A percentile compares a stretch with the other conserved stretches of the same genome.
These are phyloP conservation scores for Alternaria metachromatica DNA, from an alignment of 2,329 filamentous ascomycete genomes.

Conservation along the genomic window DNA sequence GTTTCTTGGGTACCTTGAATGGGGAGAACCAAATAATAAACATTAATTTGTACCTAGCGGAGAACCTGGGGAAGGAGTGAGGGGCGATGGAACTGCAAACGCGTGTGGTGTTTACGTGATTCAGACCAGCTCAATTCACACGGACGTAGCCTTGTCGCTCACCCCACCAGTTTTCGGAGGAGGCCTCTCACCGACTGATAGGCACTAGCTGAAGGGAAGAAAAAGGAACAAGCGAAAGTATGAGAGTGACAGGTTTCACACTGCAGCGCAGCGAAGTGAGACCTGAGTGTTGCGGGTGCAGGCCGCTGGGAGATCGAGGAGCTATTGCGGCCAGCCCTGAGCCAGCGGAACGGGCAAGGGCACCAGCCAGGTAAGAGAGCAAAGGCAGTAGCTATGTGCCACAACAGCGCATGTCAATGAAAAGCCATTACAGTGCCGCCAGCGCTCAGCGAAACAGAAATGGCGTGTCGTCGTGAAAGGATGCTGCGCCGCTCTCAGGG, in stretches of 20 bases:
- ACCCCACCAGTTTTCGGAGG: constrained; percentile 1
- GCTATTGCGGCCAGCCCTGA: constrained; percentile 6
- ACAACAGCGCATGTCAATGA: constrained; percentile 7
- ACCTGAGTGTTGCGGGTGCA: constrained; percentile 9
- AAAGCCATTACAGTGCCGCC: constrained; percentile 4
- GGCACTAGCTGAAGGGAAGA: background rate
- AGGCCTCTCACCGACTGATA: background rate
- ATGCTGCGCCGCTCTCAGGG: constrained; percentile 4
- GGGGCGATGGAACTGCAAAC: constrained; percentile 7
- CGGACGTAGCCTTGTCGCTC: constrained; percentile 19
- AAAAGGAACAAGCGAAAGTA: background rate
- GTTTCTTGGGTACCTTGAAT: background rate
- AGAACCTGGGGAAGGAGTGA: background rate
- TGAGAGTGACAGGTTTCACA: background rate
- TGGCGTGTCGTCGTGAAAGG: background rate
- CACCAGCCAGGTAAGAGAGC: constrained; percentile 7
- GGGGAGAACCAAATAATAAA: background rate
- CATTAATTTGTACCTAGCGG: constrained; percentile 11
- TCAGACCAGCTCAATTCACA: constrained; percentile 7
- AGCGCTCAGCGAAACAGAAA: constrained; percentile 1
- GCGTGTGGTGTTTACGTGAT: constrained; percentile 5
- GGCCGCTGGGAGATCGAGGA: constrained; percentile 10
- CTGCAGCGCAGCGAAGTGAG: background rate
- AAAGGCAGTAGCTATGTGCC: constrained; percentile 14
- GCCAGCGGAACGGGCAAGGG: constrained; percentile 16